Evolutionary conservation across 2,329 filamentous ascomycete genomes (phyloP), one percentile per base, ranked within the genome.

Genomic region (Penicillium sp.): DNA sequence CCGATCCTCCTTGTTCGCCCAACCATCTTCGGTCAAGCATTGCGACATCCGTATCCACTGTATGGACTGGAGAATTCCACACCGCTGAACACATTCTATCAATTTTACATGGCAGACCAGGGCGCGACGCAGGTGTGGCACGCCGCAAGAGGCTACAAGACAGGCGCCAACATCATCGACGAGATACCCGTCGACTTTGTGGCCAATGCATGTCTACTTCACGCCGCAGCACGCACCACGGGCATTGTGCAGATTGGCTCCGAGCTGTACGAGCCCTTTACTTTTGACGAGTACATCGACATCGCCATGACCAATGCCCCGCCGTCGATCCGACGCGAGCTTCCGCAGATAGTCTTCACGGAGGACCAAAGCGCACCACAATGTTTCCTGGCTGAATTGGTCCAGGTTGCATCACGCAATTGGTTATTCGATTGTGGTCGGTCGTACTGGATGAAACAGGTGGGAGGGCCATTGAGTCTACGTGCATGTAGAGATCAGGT

Each of bases 111-210:
- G 44, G 55, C 58, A 1, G 66, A 68, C 21, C 58, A 46, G 0
- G 63, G 63, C 4, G 46, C 49, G 4, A 64, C 63, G 3, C 67
- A 70, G 41, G 47, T 66, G 12, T 70, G 67, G 67, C 65, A 68
- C 41, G 61, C 66, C 0, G 57, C 67, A 3, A 47, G 63, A 26
- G 67, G 67, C 1, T 65, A 65, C 31, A 56, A 56, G 5, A 64
- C 57, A 8, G 67, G 65, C 3, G 56, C 60, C 18, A 70, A 70
- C 33, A 63, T 67, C 29, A 48, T 69, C 8, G 67, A 70, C 31
- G 67, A 70, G 49, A 64, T 69, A 2, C 67, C 67, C 0, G 67
- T 70, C 3, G 67, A 70, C 38, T 65, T 70, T 28, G 67, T 70
- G 15, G 66, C 67, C 26, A 70, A 69, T 42, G 62, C 64, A 1